Conservation (phyloP, 2,329 filamentous ascomycete species). For the Aspergillus neoniger region DNA sequence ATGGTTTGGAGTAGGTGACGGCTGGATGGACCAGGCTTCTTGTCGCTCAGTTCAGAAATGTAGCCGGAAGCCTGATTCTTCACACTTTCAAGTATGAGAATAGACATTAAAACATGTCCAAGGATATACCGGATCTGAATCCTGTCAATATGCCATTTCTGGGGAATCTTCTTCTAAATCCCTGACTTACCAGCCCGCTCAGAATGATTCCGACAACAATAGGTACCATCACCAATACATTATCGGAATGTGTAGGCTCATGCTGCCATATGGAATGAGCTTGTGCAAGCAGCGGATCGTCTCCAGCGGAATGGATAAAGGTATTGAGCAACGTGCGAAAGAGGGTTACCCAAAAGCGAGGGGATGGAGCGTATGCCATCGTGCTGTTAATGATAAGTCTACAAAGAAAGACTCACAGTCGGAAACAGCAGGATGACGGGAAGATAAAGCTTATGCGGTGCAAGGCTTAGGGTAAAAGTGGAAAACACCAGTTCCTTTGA, state of each 20-base stretch:
- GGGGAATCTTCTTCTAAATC: background rate
- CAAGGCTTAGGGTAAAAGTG: too few species aligned
- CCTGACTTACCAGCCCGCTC: background rate
- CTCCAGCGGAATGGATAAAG: constrained; percentile 8
- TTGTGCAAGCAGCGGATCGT: constrained; percentile 6
- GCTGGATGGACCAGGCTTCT: background rate
- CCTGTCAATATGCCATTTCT: too few species aligned
- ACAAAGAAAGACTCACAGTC: too few species aligned
- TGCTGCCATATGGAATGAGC: background rate
- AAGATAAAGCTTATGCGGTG: too few species aligned
- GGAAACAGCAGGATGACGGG: too few species aligned
- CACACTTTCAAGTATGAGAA: constrained; percentile 8
- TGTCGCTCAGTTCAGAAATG: background rate
- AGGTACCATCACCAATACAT: background rate
- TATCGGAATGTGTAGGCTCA: background rate
- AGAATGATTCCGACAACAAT: background rate
- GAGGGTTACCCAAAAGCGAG: background rate
- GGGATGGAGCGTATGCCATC: too few species aligned
- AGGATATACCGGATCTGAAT: background rate
- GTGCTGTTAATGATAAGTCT: too few species aligned
- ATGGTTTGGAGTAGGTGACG: background rate
- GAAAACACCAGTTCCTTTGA: too few species aligned
- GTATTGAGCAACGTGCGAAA: constrained; percentile 7
- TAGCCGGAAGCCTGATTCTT: too few species aligned
- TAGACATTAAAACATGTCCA: constrained; percentile 3